Base-by-base conservation (phyloP, 106 monocot genomes). In the Dendrobium chrysotoxum region DNA sequence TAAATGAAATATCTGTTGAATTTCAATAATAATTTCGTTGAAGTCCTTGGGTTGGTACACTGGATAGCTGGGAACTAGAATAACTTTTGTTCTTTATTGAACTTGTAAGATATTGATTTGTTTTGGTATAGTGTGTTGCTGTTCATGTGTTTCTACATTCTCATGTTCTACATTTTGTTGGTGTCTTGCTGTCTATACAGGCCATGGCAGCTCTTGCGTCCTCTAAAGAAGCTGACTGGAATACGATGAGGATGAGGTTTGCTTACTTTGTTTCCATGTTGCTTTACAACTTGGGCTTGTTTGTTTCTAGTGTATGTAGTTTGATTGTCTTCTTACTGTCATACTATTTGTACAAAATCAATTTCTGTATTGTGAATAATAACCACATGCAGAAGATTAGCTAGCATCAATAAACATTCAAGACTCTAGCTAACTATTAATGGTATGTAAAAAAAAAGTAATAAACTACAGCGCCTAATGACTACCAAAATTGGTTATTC, bases 211-310 rank as follows among this genome's bases (percentile, higher is more conserved):
- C 83, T 58, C 85, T 90, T 38, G 82, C 85, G 80, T 84, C 90
- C 40, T 88, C 88, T 31, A 79, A 78, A 76, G 90, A 90, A 84
- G 90, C 85, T 78, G 90, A 88, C 58, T 73, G 58, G 79, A 90
- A 90, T 77, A 87, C 90, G 16, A 90, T 87, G 85, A 83, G 83
- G 82, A 20, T 90, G 81, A 90, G 90, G 90, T 90, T 23, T n/a
- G 74, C 40, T 18, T 21, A 21, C 20, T 75, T 71, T 50, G 13
- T 50, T 74, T 20, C 42, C 41, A 42, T 41, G 42, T 42, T 75
- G n/a, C 41, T 42, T 15, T 50, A 75, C 18, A 7, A 42, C 17
- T 75, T 75, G 7, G 7, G n/a, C n/a, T 1, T 21, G 7, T 40
- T 50, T n/a, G 5, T 20, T 75, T 75, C 42, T 75, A 30, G 15